Conservation (phyloP, 495 filamentous ascomycete genomes). For the Aspergillus sclerotiicarbonarius region DNA sequence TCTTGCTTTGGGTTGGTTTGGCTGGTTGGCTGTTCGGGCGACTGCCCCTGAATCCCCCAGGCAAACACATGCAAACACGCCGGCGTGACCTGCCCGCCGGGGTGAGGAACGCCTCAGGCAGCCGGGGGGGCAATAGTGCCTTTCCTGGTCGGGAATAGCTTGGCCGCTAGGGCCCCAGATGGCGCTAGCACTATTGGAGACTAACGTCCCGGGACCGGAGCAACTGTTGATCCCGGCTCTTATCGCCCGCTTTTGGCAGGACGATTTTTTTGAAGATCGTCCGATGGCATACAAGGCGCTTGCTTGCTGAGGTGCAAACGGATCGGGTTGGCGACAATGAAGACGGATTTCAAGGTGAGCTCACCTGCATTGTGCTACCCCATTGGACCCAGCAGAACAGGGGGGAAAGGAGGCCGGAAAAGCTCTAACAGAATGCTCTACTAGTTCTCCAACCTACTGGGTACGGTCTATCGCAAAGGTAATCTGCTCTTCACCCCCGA, state of each 20-base stretch:
- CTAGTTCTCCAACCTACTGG: constrained; percentile 91
- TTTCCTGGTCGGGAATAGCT: neutral
- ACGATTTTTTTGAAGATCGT: constrained; percentile 22
- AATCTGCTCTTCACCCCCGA: constrained; percentile 96
- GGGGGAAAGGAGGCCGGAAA: neutral
- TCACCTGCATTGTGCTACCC: too few species aligned
- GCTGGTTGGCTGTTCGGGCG: constrained; percentile 10
- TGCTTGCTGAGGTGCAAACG: constrained; percentile 6
- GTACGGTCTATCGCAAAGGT: constrained; percentile 95
- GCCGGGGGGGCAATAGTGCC: too few species aligned
- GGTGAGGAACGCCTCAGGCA: neutral
- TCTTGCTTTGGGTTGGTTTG: constrained; percentile 17
- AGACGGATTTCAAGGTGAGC: constrained; percentile 88
- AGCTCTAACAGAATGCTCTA: constrained; percentile 9
- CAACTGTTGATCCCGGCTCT: constrained; percentile 24
- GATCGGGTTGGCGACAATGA: constrained; percentile 62
- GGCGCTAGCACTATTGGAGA: constrained; percentile 16
- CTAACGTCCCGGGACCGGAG: constrained; percentile 24
- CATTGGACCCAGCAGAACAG: neutral
- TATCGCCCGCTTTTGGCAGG: constrained; percentile 24
- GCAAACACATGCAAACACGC: constrained; percentile 12
- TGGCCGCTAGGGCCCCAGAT: constrained; percentile 10
- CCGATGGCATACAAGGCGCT: constrained; percentile 3
- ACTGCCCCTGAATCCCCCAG: constrained; percentile 29
- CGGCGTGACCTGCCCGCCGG: neutral